Percentiles rank a stretch among this genome's conserved stretches.
Conservation (phyloP, 768 basidiomycete genomes). For the Mrakia frigida region DNA sequence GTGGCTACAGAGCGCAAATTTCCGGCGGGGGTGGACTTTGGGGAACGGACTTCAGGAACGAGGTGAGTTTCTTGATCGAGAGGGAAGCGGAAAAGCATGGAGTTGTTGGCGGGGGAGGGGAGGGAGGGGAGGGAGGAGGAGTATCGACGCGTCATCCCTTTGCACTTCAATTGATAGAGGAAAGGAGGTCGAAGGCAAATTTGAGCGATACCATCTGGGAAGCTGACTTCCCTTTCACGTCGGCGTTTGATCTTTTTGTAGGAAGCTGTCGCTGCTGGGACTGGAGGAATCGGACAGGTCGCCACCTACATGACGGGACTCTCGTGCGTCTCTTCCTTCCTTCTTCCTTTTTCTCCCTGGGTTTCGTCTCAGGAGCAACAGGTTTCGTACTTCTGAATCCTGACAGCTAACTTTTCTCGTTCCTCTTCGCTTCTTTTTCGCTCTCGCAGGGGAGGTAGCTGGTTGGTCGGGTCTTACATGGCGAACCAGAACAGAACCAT, state of each 20-base stretch:
- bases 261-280: conserved; percentile 9
- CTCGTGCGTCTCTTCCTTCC: conserved; percentile 2
- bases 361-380: no score
- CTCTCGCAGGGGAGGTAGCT: conserved; percentile 2
- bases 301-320: conserved; percentile 30
- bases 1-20: conserved; percentile 31
- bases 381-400: no score
- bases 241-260: not conserved
- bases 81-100: not conserved
- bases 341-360: not conserved
- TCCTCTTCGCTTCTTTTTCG: not conserved
- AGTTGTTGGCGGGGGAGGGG: not conserved
- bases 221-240: not conserved
- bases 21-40: conserved; percentile 18
- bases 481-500: conserved; percentile 40
- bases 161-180: not conserved
- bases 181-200: not conserved
- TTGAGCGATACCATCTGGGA: not conserved
- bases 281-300: conserved; percentile 10
- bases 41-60: conserved; percentile 23
- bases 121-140: not conserved
- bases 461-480: conserved; percentile 39
- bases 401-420: no score
- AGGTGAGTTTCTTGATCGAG: conserved; percentile 4
- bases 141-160: not conserved